Base-by-base conservation (phyloP, 2,329 filamentous ascomycete genomes). In the Aphanoascus verrucosus region DNA sequence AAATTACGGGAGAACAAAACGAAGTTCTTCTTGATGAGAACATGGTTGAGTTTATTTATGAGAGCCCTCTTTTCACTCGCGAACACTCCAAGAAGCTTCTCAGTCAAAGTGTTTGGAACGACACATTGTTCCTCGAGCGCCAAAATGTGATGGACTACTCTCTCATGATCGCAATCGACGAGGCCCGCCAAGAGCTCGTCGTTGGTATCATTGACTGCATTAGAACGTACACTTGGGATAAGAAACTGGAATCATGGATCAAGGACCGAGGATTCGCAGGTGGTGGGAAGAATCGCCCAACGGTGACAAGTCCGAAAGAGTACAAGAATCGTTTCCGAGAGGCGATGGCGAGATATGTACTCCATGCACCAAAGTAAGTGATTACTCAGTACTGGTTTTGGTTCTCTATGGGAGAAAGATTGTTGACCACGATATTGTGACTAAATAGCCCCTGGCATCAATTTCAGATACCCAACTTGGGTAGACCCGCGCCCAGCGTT, bases 131-230 rank as follows among this genome's bases (percentile, higher is more conserved):
- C 73, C 73, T 98, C 50, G 89, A 87, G 46, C 83, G 89, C 38
- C 91, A 97, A 65, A 93, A 97, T 63, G 93, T 98, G 52, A 98
- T 98, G 93, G 93, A 98, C 71, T 98, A 98, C 72, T 93, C 86
- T 20, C 79, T 98, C 43, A 98, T 98, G 93, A 90, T 96, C 52
- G 94, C 91, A 0, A 94, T 98, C 43, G 91, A 98, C 63, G 93
- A 96, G 67, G 77, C 78, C 37, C 81, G 83, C 58, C 90, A 91
- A 63, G 91, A 98, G 70, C 80, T 98, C 12, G 88, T 97, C 12
- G 90, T 98, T 1, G 93, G 93, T 3, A 97, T 98, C 63, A 97
- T 98, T 59, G 91, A 98, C 68, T 97, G 93, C 67, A 97, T 98
- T 60, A 83, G 93, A 53, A 98, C 93, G 0, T 98, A 97, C 67